Conservation (phyloP, 2,329 filamentous ascomycete genomes). For the Aspergillus ustus region DNA sequence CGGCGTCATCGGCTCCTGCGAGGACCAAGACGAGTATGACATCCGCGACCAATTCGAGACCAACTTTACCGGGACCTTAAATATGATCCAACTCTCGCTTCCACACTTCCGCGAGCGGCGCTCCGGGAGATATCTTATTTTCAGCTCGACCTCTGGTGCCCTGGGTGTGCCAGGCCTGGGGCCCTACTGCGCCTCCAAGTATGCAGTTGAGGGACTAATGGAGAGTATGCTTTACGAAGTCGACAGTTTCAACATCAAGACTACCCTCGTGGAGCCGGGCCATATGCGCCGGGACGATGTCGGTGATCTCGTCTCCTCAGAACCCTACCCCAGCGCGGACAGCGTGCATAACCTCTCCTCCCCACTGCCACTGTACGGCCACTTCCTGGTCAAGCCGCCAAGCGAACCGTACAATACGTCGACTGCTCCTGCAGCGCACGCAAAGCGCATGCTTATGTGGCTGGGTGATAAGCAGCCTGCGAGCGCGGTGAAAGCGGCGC, state of each 20-base stretch:
- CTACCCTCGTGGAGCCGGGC: slow-evolving; percentile 89
- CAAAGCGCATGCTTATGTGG: slow-evolving; percentile 91
- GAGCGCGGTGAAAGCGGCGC: slow-evolving; percentile 88
- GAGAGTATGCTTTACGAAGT: slow-evolving; percentile 97
- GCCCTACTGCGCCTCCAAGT: slow-evolving; percentile 96
- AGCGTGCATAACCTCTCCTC: slow-evolving; percentile 40
- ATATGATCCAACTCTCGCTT: slow-evolving; percentile 87
- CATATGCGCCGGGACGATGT: slow-evolving; percentile 82
- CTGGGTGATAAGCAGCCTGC: slow-evolving; percentile 89
- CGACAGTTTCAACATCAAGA: slow-evolving; percentile 88
- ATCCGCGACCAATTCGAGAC: slow-evolving; percentile 96
- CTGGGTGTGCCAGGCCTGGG: slow-evolving; percentile 92
- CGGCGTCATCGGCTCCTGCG: slow-evolving; percentile 91
- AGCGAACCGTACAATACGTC: slow-evolving; percentile 79
- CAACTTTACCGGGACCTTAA: slow-evolving; percentile 93
- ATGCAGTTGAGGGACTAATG: slow-evolving; percentile 92
- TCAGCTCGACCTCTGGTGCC: slow-evolving; percentile 88
- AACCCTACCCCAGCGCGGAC: slow-evolving; percentile 1
- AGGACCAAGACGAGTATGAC: slow-evolving; percentile 95
- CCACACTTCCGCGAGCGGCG: slow-evolving; percentile 82
- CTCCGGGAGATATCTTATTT: slow-evolving; percentile 85
- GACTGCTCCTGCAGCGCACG: slow-evolving; percentile 84
- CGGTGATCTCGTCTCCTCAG: slow-evolving; percentile 35
- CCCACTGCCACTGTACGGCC: slow-evolving; percentile 80
- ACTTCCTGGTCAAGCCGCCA: slow-evolving; percentile 86